A percentile compares a stretch with the other conserved stretches of the same genome.
These are phyloP conservation scores for Dryadomyces quercus-mongolicae DNA, from an alignment of 2,329 filamentous ascomycete genomes.

Conservation along the genomic window DNA sequence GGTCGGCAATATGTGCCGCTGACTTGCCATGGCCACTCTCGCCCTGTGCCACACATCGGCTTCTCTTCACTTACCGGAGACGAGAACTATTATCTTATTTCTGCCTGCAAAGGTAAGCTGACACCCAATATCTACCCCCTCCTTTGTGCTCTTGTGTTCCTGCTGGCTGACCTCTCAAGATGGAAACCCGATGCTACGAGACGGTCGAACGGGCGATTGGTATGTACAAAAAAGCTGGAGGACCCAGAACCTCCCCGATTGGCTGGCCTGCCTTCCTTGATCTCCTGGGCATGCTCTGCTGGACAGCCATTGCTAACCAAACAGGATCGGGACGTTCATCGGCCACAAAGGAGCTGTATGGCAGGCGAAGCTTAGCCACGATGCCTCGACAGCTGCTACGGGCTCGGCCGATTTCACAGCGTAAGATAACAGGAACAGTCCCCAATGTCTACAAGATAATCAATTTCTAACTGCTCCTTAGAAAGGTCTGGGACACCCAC, in stretches of 20 bases:
- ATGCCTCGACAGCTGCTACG: slow-evolving; percentile 80
- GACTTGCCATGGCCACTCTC: slow-evolving; percentile 89
- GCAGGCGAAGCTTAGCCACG: slow-evolving; percentile 83
- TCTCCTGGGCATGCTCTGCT: not conserved
- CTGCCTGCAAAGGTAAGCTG: slow-evolving; percentile 68
- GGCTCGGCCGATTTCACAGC: slow-evolving; percentile 93
- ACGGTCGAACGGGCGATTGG: slow-evolving; percentile 93
- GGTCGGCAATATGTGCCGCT: slow-evolving; percentile 62
- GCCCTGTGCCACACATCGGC: slow-evolving; percentile 80
- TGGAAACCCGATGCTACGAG: slow-evolving; percentile 95
- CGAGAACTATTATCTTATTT: slow-evolving; percentile 83
- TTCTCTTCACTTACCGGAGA: slow-evolving; percentile 78
- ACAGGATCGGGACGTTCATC: slow-evolving; percentile 92
- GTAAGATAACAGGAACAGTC: slow-evolving; percentile 33
- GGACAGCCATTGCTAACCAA: not conserved
- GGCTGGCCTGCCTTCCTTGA: not conserved
- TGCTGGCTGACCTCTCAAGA: slow-evolving; percentile 38
- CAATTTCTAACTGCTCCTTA: slow-evolving; percentile 21
- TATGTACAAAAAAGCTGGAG: slow-evolving; percentile 23
- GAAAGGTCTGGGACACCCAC: slow-evolving; percentile 95
- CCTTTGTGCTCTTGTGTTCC: not conserved
- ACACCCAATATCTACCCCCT: not conserved
- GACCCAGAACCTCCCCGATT: not conserved
- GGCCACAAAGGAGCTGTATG: slow-evolving; percentile 97
- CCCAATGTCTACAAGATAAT: not conserved